phyloP scores from a whole-genome alignment of 2,329 filamentous ascomycete species.

The Exophiala oligosperma region DNA sequence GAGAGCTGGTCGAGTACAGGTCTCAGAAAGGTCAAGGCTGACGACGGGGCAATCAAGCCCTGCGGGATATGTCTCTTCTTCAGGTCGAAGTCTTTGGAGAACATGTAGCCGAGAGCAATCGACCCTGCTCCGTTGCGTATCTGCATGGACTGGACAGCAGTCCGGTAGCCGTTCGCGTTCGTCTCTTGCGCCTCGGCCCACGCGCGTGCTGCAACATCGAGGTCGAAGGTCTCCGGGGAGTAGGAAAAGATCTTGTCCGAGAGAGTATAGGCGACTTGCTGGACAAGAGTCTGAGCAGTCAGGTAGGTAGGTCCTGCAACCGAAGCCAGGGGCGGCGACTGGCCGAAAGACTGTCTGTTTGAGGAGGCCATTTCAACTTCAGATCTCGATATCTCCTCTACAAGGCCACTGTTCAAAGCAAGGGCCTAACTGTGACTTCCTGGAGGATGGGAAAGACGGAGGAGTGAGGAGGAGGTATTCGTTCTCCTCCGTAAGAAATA shows the following conservation, averaged over 20 bases:
- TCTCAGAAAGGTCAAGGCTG: conserved; percentile 77
- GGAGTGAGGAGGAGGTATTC: neutral
- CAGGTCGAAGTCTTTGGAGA: conserved; percentile 93
- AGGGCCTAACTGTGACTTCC: conserved; percentile 32
- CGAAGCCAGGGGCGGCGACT: conserved; percentile 51
- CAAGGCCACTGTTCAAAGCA: conserved; percentile 31
- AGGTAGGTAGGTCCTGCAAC: conserved; percentile 89
- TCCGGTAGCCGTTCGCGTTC: conserved; percentile 81
- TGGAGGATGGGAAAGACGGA: conserved; percentile 7
- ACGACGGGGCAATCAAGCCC: conserved; percentile 81
- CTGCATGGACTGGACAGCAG: conserved; percentile 77
- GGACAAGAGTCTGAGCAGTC: conserved; percentile 88
- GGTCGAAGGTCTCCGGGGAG: conserved; percentile 88
- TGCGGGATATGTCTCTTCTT: conserved; percentile 90
- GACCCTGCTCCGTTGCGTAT: conserved; percentile 85
- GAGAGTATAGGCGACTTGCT: conserved; percentile 92
- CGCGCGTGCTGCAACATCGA: conserved; percentile 77
- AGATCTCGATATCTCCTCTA: conserved; percentile 26
- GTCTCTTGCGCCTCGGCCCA: conserved; percentile 71
- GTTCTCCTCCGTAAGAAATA: conserved; percentile 2
- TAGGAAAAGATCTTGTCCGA: conserved; percentile 98
- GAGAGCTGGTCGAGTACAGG: conserved; percentile 87
- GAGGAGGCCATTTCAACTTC: conserved; percentile 28
- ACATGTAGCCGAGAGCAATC: conserved; percentile 93
- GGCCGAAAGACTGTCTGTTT: conserved; percentile 50